Base-by-base conservation (phyloP, 371 early-diverging fungal species). In the Amoeboaphelidium protococcarum region DNA sequence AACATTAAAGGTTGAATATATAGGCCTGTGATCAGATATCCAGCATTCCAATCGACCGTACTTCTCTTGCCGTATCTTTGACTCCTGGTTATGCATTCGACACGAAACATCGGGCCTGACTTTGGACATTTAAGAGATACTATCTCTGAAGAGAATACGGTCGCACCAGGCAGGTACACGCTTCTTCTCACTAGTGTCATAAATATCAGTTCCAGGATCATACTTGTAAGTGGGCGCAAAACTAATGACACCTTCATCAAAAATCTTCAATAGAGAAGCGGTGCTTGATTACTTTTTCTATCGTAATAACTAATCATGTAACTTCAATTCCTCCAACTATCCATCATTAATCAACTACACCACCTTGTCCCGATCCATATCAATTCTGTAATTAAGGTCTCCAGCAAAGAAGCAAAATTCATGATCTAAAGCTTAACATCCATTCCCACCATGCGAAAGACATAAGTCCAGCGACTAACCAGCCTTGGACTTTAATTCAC, bases 151-250 rank as follows among this genome's bases (percentile, higher is more conserved):
- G 4, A 3, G 4, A 13, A 66, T 56, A 52, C 87, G 69, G 58
- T 86, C 87, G 47, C 84, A 86, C 76, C 78, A 86, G 0, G 80
- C 74, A 1, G 84, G 84, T 0, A 74, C 65, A 1, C 84, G 67
- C 54, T 69, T 59, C 56, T 86, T 86, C 22, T 82, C 80, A 6
- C 75, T 74, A 1, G 73, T 64, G 50, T 86, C 87, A 52, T 78
- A 86, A 1, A 54, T 49, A 19, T 72, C 66, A 25, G 71, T 68
- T 12, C 71, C 71, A 1, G 63, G 60, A 50, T 82, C 73, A 52
- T 81, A 83, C 61, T 86, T 86, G 68, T 80, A 86, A 0, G 84
- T 86, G 0, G 87, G 87, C 1, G 72, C 69, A 58, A 83, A 86
- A 13, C 48, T 43, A 16, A 81, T 57, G 19, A 64, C 68, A 1